Evolutionary conservation across 495 filamentous ascomycete species (phyloP), one percentile per base, ranked within the genome.

Genomic region (Cercophora samala): DNA sequence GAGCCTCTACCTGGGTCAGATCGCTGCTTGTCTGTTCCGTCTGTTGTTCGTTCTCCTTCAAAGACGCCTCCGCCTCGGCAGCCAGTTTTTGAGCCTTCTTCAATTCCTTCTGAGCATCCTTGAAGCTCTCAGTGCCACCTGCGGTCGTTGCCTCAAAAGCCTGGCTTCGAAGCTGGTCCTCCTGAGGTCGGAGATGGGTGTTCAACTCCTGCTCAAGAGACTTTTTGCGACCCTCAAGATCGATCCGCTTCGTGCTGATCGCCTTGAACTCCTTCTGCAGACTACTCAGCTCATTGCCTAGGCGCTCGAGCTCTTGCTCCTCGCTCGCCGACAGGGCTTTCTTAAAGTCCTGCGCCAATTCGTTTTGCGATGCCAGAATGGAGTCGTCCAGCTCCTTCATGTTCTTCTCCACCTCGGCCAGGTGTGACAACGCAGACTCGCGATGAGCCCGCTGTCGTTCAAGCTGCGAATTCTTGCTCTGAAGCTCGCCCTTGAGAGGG

Each of bases 291-390:
- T 83, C 81, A 23, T 80, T 79, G 68, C 83, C 88, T 18, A 97
- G 85, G 13, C 81, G 80, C 67, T 96, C 91, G 3, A 99, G 82
- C 69, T 86, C 87, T 37, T 84, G 83, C 76, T 98, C 96, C 79
- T 99, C 95, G 24, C 88, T 87, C 11, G 84, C 83, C 19, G 89
- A 91, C 24, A 99, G 83, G 19, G 91, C 87, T 74, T 97, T 98
- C 79, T 96, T 96, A 82, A 97, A 98, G 18, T 93, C 88, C 4
- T 93, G 91, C 0, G 83, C 83, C 60, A 97, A 75, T 74, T 99
- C 95, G 13, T 86, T 83, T 72, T 93, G 86, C 70, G 93, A 89
- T 0, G 89, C 87, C 37, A 75, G 82, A 64, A 93, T 83, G 67
- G 91, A 89, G 59, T 92, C 90, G 59, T 86, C 87, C 54, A 94